Percentiles rank a stretch among this genome's conserved stretches.
Conservation (phyloP, 129 eudicot genomes). For the Flaveria ramosissima region DNA sequence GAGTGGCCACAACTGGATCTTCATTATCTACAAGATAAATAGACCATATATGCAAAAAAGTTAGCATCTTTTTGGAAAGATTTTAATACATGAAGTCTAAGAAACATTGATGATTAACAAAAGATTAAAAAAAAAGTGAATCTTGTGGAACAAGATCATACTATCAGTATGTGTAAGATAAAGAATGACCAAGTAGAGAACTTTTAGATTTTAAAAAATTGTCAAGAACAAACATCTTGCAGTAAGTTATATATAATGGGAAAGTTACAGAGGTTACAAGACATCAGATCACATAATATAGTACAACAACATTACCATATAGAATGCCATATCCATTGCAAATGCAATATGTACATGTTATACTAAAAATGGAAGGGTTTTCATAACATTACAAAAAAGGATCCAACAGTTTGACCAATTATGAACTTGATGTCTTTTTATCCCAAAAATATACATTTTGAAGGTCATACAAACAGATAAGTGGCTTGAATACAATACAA, state of each 20-base stretch:
- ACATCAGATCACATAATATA: background rate
- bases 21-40: conserved; percentile 45
- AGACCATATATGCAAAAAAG: conserved; percentile 1
- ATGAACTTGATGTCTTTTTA: background rate
- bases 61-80: conserved; percentile 19
- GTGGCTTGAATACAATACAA: background rate
- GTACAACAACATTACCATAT: background rate
- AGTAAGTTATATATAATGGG: background rate
- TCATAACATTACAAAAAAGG: background rate
- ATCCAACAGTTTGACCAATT: background rate
- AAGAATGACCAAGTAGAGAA: background rate
- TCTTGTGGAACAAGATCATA: background rate
- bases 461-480: conserved; percentile 8
- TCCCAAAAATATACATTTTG: background rate
- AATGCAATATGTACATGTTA: background rate
- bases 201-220: background rate
- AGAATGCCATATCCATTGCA: background rate
- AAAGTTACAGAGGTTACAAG: background rate
- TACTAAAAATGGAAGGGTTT: background rate
- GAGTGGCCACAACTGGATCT: conserved; percentile 38
- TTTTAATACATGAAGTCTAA: background rate
- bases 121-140: background rate
- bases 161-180: background rate
- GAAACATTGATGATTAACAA: background rate
- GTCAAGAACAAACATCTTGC: conserved; percentile 1